Base-by-base conservation (phyloP, 1,284 basidiomycete species). In the Rhizopogon parksii region DNA sequence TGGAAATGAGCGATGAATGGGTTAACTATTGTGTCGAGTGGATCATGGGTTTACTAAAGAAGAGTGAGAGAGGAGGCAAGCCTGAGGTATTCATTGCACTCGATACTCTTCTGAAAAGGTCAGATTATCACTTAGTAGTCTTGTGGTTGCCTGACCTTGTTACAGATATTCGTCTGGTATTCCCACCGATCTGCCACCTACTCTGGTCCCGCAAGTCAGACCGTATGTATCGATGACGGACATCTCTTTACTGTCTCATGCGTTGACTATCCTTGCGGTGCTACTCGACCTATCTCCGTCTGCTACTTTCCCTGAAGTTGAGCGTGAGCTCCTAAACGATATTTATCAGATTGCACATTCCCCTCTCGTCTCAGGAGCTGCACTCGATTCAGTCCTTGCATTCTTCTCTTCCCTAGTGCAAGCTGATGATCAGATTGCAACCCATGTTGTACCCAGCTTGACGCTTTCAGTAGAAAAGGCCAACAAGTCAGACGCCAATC, bases 381-480 rank as follows among this genome's bases (percentile, higher is more conserved):
- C 86, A 2, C 79, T 95, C 21, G 92, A 97, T 38, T 80, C 89
- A 0, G 71, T 96, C 6, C 77, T 91, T 42, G 72, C 73, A 9
- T 97, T 98, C 77, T 91, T 91, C 64, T 75, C 75, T 0, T 79
- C 84, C 0, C 79, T 94, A 27, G 88, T 94, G n/a, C 75, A 79
- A 52, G 89, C 90, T 0, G 91, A 95, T 58, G 73, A 78, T 56
- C 80, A 91, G 66, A 90, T 91, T 57, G 80, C 87, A 11, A 82
- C 83, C 0, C 87, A 90, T 57, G 71, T 90, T 9, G 79, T 90
- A 6, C 85, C 83, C 0, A 85, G 78, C 58, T 71, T 95, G 43
- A 83, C 84, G 25, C 72, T 76, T 15, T 67, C 78, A 0, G 74
- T 78, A 4, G 80, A 84, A 59, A 85, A 79, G 58, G 77, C 76